A percentile compares a stretch with the other conserved stretches of the same genome.
Conservation (phyloP, 306 rosid genomes). For the Lupinus albus region DNA sequence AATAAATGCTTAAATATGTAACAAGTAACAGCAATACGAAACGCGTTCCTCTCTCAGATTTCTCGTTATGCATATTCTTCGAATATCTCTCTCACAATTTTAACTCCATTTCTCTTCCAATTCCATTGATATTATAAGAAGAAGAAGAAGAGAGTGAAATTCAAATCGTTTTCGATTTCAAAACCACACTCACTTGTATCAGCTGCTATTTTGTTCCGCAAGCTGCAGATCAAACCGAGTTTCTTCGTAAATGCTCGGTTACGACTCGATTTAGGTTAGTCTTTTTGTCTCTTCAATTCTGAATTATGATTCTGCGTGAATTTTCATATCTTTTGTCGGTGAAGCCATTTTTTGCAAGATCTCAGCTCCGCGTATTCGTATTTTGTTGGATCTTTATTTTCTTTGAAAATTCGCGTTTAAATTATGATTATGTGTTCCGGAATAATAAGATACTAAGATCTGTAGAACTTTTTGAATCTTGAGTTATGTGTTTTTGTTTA, state of each 20-base stretch:
- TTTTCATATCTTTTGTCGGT: conserved; percentile 34
- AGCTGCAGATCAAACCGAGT: conserved; percentile 54
- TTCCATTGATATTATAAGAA: conserved; percentile 1
- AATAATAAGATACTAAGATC: conserved; percentile 55
- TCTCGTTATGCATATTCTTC: conserved; percentile 51
- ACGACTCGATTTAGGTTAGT: conserved; percentile 52
- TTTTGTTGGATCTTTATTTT: conserved; percentile 39
- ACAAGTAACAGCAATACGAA: conserved; percentile 3
- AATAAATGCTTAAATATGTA: neutral
- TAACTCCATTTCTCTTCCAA: conserved; percentile 34
- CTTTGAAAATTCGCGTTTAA: neutral
- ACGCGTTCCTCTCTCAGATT: conserved; percentile 20
- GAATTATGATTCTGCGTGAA: neutral
- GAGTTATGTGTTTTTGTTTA: neutral
- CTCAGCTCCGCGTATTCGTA: conserved; percentile 41
- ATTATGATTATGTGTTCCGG: conserved; percentile 26
- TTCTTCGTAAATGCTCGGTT: conserved; percentile 48
- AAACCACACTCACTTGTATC: neutral
- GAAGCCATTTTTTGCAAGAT: conserved; percentile 47
- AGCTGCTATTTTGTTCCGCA: conserved; percentile 35
- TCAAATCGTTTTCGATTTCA: conserved; percentile 4
- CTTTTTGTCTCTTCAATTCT: conserved; percentile 32
- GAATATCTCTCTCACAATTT: conserved; percentile 43
- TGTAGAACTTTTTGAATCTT: conserved; percentile 25
- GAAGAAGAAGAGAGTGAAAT: conserved; percentile 14